phyloP scores from a whole-genome alignment of 371 early-diverging fungal species.

The Saksenaea vasiformis region DNA sequence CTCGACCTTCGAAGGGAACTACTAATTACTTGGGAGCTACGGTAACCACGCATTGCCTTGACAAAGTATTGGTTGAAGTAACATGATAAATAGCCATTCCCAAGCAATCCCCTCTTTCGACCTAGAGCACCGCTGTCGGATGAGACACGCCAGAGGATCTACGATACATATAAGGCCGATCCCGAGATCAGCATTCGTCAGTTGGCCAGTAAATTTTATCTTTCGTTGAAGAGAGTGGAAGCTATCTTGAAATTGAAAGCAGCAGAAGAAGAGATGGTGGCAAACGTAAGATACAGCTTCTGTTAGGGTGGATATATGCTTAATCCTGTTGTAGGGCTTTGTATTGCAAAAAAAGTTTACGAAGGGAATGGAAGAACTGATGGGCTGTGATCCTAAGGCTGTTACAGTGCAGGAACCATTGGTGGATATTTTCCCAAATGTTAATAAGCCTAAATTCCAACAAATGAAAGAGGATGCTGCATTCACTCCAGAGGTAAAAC shows the following conservation, averaged over 20 bases:
- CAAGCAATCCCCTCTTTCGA: slow-evolving; percentile 85
- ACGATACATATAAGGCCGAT: slow-evolving; percentile 61
- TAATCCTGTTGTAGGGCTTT: slow-evolving; percentile 38
- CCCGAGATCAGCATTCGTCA: slow-evolving; percentile 70
- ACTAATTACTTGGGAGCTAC: slow-evolving; percentile 45
- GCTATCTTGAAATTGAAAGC: slow-evolving; percentile 90
- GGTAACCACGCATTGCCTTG: slow-evolving; percentile 13
- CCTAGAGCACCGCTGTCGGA: slow-evolving; percentile 83
- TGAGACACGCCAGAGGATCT: slow-evolving; percentile 71
- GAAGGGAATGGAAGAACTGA: slow-evolving; percentile 83
- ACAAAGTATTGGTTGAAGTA: neutral
- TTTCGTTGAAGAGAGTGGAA: slow-evolving; percentile 86
- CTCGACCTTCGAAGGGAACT: slow-evolving; percentile 44
- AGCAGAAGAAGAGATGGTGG: slow-evolving; percentile 68
- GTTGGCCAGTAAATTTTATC: slow-evolving; percentile 70
- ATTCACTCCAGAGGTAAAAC: slow-evolving; percentile 62
- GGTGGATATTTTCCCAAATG: slow-evolving; percentile 60
- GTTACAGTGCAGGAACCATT: slow-evolving; percentile 60
- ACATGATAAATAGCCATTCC: slow-evolving; percentile 64
- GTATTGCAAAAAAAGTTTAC: slow-evolving; percentile 64
- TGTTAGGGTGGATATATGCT: neutral
- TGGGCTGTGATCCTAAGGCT: slow-evolving; percentile 58
- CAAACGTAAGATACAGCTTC: slow-evolving; percentile 42
- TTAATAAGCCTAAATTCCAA: slow-evolving; percentile 78
- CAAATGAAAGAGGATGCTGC: slow-evolving; percentile 75